phyloP scores from a whole-genome alignment of 306 rosid genomes.

The Leucaena leucocephala region DNA sequence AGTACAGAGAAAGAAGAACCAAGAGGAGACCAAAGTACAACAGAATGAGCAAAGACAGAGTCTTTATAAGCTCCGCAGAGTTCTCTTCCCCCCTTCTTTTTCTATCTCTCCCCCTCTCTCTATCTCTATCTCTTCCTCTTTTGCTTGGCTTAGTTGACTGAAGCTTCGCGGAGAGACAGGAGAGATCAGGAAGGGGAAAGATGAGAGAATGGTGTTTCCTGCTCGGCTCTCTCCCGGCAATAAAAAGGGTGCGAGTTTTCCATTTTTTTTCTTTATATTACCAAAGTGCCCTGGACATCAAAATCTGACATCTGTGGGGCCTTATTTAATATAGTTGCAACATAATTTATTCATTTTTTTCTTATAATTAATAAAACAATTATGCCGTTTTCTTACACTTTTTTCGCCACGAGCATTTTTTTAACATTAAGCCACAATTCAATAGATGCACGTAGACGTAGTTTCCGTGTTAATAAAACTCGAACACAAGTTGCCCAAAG shows the following conservation, averaged over 20 bases:
- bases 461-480: not conserved
- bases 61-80: constrained; percentile 19
- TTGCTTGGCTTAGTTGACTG: not conserved
- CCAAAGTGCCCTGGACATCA: not conserved
- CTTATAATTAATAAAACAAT: not conserved
- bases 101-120: constrained; percentile 1
- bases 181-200: constrained; percentile 5
- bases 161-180: not conserved
- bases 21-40: not conserved
- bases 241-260: constrained; percentile 7
- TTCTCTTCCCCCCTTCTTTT: constrained; percentile 24
- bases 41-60: constrained; percentile 20
- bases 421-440: not conserved
- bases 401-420: not conserved
- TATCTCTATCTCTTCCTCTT: constrained; percentile 20
- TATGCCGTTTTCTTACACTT: no score
- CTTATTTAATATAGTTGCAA: no score
- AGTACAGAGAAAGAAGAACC: not conserved
- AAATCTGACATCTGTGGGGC: not conserved
- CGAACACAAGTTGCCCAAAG: not conserved
- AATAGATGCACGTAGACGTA: not conserved
- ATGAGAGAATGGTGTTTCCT: not conserved
- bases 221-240: not conserved
- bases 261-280: not conserved
- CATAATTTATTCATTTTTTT: not conserved